Percentiles rank a stretch among this genome's conserved stretches.
Conservation (phyloP, 441 rosid genomes). For the Manihot esculenta region DNA sequence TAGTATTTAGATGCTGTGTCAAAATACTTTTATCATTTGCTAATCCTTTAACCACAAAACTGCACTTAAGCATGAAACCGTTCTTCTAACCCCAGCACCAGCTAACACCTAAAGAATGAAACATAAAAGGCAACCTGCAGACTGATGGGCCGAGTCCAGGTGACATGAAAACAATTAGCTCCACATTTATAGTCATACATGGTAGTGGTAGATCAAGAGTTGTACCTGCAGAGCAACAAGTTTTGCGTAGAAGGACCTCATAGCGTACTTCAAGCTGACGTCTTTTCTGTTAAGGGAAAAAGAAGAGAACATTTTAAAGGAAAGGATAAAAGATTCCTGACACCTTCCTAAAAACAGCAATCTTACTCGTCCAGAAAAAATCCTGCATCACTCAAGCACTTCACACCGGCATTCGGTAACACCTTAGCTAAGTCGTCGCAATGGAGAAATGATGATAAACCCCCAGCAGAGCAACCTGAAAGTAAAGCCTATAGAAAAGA, state of each 20-base stretch:
- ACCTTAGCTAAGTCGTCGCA: conserved; percentile 63
- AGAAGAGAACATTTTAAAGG: neutral
- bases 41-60: neutral
- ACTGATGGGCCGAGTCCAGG: too few relatives aligned
- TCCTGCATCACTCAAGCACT: conserved; percentile 95
- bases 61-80: neutral
- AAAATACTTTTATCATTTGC: neutral
- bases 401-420: conserved; percentile 60
- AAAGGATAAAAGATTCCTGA: neutral
- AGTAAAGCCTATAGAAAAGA: conserved; percentile 65
- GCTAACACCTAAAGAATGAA: neutral
- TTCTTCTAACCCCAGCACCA: neutral
- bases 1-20: neutral
- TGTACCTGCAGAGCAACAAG: conserved; percentile 70
- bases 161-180: neutral
- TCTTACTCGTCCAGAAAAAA: conserved; percentile 79
- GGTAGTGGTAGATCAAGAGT: neutral
- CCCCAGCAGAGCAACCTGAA: conserved; percentile 94
- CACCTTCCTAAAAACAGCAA: neutral
- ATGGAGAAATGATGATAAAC: conserved; percentile 69
- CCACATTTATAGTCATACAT: neutral
- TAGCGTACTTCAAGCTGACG: conserved; percentile 52
- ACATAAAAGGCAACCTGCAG: neutral
- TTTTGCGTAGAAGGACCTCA: conserved; percentile 57
- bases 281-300: conserved; percentile 62